Percentiles rank a stretch among this genome's conserved stretches.
phyloP scores from a whole-genome alignment of 129 eudicot genomes.

The Tanacetum coccineum region DNA sequence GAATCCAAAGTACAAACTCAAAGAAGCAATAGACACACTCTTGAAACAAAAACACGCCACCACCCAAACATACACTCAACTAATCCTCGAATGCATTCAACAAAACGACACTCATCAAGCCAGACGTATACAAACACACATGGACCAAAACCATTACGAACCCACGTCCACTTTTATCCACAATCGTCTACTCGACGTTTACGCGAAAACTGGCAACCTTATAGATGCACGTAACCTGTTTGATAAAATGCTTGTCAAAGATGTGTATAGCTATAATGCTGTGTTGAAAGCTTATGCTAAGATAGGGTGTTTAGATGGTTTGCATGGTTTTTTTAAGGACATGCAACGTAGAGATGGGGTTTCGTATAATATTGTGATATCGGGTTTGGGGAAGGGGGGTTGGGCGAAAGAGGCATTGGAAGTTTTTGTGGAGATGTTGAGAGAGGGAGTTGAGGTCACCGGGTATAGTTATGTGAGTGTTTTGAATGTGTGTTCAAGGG shows the following conservation, averaged over 20 bases:
- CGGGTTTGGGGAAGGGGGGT: constrained; percentile 41
- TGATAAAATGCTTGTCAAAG: constrained; percentile 37
- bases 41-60: constrained; percentile 29
- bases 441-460: constrained; percentile 30
- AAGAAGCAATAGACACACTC: constrained; percentile 43
- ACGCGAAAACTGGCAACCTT: constrained; percentile 26
- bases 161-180: constrained; percentile 44
- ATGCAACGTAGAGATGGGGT: constrained; percentile 41
- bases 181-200: constrained; percentile 41
- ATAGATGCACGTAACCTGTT: constrained; percentile 42
- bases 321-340: constrained; percentile 25
- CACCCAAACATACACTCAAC: constrained; percentile 41
- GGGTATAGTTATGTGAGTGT: constrained; percentile 40
- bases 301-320: constrained; percentile 27
- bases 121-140: constrained; percentile 46
- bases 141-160: constrained; percentile 42
- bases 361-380: constrained; percentile 40
- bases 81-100: constrained; percentile 45
- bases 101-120: constrained; percentile 39
- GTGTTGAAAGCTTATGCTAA: constrained; percentile 42
- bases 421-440: constrained; percentile 39
- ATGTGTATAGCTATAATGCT: constrained; percentile 36
- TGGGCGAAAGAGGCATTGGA: constrained; percentile 36
- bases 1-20: constrained; percentile 38
- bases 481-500: constrained; percentile 36